Conservation (phyloP, 2,329 filamentous ascomycete species). For the Beauveria medogensis region DNA sequence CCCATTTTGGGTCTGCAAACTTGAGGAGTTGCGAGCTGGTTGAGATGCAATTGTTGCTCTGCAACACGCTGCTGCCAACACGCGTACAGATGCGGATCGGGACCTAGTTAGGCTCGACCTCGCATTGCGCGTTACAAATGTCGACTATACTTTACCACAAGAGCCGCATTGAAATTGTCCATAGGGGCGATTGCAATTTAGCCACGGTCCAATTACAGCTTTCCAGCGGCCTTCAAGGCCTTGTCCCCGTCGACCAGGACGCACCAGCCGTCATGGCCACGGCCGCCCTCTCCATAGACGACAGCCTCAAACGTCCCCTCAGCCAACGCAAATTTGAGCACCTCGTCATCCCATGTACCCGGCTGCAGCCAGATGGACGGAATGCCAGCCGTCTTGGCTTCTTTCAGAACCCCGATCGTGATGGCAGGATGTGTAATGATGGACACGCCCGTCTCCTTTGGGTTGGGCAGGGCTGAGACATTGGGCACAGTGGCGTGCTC, state of each 20-base stretch:
- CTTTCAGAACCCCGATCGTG: constrained; percentile 64
- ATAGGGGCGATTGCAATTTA: not conserved
- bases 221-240: constrained; percentile 49
- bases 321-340: constrained; percentile 57
- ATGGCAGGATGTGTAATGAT: constrained; percentile 80
- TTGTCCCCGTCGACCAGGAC: constrained; percentile 75
- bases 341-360: constrained; percentile 73
- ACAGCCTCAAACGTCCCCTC: constrained; percentile 60
- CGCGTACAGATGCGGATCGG: no score
- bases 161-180: no score
- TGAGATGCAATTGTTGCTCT: no score
- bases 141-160: no score
- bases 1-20: no score
- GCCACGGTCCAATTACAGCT: constrained; percentile 28
- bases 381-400: constrained; percentile 68
- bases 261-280: constrained; percentile 73
- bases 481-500: constrained; percentile 57
- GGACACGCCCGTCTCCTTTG: constrained; percentile 65
- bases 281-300: constrained; percentile 55
- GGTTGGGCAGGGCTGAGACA: constrained; percentile 56
- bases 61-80: no score
- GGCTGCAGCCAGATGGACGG: constrained; percentile 83
- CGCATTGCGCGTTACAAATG: no score
- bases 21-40: no score
- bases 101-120: no score